Evolutionary conservation across 108 stramenopile species (phyloP).

Genomic region (Cyclostephanos tholiformis): DNA sequence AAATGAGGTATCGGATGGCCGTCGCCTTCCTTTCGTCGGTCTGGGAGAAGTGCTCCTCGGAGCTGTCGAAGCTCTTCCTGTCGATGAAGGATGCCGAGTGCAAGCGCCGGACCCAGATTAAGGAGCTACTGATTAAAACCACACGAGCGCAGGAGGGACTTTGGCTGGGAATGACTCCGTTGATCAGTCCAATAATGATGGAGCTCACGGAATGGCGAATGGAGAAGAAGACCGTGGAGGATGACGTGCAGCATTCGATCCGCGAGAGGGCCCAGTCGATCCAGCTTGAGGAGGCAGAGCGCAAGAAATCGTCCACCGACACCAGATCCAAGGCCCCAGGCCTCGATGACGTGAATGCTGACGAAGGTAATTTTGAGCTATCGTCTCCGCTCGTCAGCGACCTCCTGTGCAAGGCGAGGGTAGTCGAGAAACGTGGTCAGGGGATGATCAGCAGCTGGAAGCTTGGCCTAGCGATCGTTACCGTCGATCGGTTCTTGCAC

Average conservation of each 20-base stretch:
- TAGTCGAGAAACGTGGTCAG: slow-evolving; percentile 60
- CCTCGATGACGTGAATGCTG: slow-evolving; percentile 37
- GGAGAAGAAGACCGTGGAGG: slow-evolving; percentile 63
- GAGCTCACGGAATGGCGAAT: slow-evolving; percentile 62
- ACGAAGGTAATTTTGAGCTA: slow-evolving; percentile 57
- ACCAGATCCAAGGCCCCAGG: slow-evolving; percentile 41
- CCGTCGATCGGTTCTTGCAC: slow-evolving; percentile 72
- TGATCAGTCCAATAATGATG: slow-evolving; percentile 60
- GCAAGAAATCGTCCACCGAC: slow-evolving; percentile 52
- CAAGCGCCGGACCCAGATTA: slow-evolving; percentile 57
- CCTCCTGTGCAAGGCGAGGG: slow-evolving; percentile 70
- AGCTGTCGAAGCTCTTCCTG: slow-evolving; percentile 64
- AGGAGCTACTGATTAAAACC: slow-evolving; percentile 71
- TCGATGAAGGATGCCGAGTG: slow-evolving; percentile 74
- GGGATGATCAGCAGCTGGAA: slow-evolving; percentile 72
- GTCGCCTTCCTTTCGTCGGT: slow-evolving; percentile 69
- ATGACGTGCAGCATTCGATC: slow-evolving; percentile 64
- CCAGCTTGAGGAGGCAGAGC: slow-evolving; percentile 56
- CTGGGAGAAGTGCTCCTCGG: slow-evolving; percentile 76
- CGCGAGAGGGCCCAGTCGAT: slow-evolving; percentile 56
- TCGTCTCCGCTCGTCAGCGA: slow-evolving; percentile 73
- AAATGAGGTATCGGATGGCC: slow-evolving; percentile 80
- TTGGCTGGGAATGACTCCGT: slow-evolving; percentile 61
- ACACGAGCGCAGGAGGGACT: slow-evolving; percentile 69
- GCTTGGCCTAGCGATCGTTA: slow-evolving; percentile 65